These are phyloP conservation scores for Aspergillus puulaauensis DNA, from an alignment of 2,329 filamentous ascomycete genomes.

Conservation along the genomic window DNA sequence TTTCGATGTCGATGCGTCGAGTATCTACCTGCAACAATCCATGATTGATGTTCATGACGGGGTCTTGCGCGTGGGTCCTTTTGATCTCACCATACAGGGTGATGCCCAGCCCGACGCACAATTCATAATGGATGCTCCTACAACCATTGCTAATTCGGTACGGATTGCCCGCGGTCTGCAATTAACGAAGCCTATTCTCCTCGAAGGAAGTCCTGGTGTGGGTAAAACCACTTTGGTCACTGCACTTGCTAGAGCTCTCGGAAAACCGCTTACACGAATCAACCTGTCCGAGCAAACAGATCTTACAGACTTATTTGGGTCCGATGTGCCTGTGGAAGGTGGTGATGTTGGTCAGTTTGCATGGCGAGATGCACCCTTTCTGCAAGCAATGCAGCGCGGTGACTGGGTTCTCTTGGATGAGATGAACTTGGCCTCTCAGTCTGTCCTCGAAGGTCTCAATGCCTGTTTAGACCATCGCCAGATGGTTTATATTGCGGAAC, in stretches of 20 bases:
- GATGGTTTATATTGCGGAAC: conserved; percentile 90
- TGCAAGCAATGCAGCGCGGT: conserved; percentile 93
- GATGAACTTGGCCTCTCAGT: conserved; percentile 98
- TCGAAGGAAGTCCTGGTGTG: conserved; percentile 97
- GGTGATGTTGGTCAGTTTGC: conserved; percentile 85
- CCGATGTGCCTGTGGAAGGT: conserved; percentile 93
- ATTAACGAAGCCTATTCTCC: conserved; percentile 82
- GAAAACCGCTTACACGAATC: conserved; percentile 83
- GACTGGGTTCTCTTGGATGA: conserved; percentile 97
- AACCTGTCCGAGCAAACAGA: conserved; percentile 98
- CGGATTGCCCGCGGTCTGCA: conserved; percentile 86
- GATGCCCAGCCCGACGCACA: conserved; percentile 54
- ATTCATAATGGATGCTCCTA: conserved; percentile 85
- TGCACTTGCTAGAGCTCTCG: conserved; percentile 76
- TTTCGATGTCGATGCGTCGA: conserved; percentile 61
- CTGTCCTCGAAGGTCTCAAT: conserved; percentile 92
- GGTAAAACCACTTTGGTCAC: conserved; percentile 94
- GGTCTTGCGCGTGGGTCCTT: conserved; percentile 69
- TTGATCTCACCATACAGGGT: conserved; percentile 61
- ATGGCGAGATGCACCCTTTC: conserved; percentile 93
- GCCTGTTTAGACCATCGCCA: conserved; percentile 95
- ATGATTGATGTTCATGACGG: conserved; percentile 56
- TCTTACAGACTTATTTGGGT: conserved; percentile 94
- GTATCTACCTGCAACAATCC: conserved; percentile 65
- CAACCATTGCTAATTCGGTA: conserved; percentile 86